A percentile compares a stretch with the other conserved stretches of the same genome.
Evolutionary conservation across 2,329 filamentous ascomycete genomes (phyloP).

Genomic region (Leptoxyphium fumago): DNA sequence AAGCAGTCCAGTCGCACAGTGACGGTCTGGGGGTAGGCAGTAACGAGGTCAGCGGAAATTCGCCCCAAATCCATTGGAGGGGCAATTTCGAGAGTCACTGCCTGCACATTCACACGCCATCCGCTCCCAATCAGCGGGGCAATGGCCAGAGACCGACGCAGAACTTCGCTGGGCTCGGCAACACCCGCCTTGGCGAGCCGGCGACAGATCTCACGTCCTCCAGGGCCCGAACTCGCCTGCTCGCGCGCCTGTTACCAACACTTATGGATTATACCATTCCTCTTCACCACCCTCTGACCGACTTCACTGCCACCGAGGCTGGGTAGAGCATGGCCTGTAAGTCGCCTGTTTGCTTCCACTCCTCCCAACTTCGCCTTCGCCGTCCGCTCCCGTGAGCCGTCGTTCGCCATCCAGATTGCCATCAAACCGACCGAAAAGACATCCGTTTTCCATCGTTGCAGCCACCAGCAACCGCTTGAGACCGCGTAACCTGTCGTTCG

Average conservation of each 20-base stretch:
- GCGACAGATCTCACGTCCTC: not conserved
- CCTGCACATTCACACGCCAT: too few species aligned
- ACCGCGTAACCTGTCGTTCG: too few species aligned
- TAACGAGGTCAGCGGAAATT: not conserved
- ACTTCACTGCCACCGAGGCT: conserved; percentile 9
- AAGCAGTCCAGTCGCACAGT: too few species aligned
- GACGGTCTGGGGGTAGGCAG: not conserved
- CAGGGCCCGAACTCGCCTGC: not conserved
- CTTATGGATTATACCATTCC: conserved; percentile 1
- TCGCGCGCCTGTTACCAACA: not conserved
- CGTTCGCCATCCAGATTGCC: not conserved
- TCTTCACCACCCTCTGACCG: not conserved
- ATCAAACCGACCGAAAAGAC: not conserved
- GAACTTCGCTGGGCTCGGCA: not conserved
- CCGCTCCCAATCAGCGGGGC: too few species aligned
- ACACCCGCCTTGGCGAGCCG: not conserved
- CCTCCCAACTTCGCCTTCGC: conserved; percentile 3
- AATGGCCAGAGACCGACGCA: too few species aligned
- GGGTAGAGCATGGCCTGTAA: conserved; percentile 43
- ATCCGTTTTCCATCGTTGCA: not conserved
- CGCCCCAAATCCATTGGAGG: not conserved
- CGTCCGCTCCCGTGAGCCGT: conserved; percentile 7
- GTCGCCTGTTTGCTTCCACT: conserved; percentile 26
- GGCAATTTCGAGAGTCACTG: not conserved
- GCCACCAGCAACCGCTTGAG: not conserved